These are phyloP conservation scores for Jaapia argillacea DNA, from an alignment of 768 basidiomycete genomes.

Conservation along the genomic window DNA sequence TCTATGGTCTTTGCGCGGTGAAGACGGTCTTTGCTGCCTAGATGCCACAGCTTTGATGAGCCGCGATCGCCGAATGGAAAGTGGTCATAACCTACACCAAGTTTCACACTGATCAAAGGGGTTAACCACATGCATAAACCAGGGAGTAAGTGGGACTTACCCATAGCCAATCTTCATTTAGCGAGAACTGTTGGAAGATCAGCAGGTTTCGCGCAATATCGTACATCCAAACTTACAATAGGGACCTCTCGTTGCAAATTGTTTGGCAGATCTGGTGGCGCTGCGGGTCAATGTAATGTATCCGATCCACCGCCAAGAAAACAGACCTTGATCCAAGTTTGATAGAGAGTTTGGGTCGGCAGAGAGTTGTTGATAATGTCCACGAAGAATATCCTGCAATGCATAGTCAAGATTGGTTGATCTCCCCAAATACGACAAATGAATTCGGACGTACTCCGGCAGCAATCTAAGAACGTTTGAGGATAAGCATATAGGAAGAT, in stretches of 20 bases:
- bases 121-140: neutral
- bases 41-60: neutral
- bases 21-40: conserved; percentile 76
- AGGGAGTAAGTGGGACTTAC: conserved; percentile 30
- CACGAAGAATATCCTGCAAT: conserved; percentile 72
- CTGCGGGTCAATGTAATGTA: too few species aligned
- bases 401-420: neutral
- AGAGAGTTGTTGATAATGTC: conserved; percentile 88
- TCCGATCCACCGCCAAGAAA: too few species aligned
- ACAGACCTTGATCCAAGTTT: conserved; percentile 84
- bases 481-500: too few species aligned
- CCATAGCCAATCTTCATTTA: conserved; percentile 95
- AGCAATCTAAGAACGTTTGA: conserved; percentile 45
- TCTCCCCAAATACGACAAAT: neutral
- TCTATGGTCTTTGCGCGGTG: conserved; percentile 85
- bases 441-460: conserved; percentile 46
- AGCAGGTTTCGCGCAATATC: neutral
- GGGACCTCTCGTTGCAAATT: conserved; percentile 89
- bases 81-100: conserved; percentile 62
- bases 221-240: conserved; percentile 50
- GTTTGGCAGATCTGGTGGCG: conserved; percentile 76
- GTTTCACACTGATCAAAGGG: conserved; percentile 71
- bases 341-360: conserved; percentile 91
- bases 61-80: neutral
- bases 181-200: conserved; percentile 49